Conservation (phyloP, 1,284 basidiomycete genomes). For the Rhodotorula glutinis region DNA sequence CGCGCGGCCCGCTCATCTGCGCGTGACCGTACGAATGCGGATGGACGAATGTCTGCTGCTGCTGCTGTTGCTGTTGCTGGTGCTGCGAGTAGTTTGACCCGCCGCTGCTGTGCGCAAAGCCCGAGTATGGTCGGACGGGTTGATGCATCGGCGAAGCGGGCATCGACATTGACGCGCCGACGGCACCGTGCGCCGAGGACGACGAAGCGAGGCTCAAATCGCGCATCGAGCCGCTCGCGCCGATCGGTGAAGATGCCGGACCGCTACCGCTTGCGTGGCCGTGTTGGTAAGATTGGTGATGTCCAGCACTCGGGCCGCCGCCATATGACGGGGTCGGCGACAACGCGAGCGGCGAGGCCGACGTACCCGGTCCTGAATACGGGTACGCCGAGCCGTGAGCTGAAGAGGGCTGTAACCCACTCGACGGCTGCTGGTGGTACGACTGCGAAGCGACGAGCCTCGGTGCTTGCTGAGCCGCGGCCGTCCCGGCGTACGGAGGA, state of each 20-base stretch:
- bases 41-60: not conserved
- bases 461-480: not conserved
- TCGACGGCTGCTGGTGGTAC: not conserved
- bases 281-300: not conserved
- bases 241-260: too few species aligned
- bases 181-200: too few species aligned
- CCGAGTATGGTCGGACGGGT: too few species aligned
- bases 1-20: not conserved
- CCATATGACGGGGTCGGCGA: not conserved
- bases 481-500: too few species aligned
- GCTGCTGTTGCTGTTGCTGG: not conserved
- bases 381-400: conserved; percentile 1
- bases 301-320: not conserved
- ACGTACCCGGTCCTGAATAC: not conserved
- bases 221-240: too few species aligned
- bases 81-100: not conserved
- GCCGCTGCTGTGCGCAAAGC: not conserved
- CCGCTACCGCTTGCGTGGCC: not conserved
- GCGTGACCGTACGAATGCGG: not conserved
- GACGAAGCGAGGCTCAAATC: too few species aligned
- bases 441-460: not conserved
- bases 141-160: too few species aligned
- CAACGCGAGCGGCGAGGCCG: not conserved
- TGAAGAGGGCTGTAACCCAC: too few species aligned
- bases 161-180: too few species aligned